Percentiles rank a stretch among this genome's conserved stretches.
Conservation (phyloP, 768 basidiomycete species). For the Podaxis sp. region DNA sequence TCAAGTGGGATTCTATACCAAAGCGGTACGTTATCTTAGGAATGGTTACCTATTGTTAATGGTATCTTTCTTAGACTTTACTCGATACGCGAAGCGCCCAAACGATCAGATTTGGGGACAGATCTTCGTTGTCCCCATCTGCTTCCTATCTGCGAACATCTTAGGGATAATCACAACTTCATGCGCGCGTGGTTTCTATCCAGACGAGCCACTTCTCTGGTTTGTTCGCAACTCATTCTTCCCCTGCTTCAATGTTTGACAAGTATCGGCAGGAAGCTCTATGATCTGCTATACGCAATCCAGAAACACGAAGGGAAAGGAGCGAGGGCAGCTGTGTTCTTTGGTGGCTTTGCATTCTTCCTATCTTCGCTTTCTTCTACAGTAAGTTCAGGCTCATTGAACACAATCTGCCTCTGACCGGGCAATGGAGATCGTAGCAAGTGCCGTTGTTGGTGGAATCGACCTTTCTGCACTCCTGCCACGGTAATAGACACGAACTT, state of each 20-base stretch:
- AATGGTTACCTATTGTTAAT: neutral
- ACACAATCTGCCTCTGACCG: neutral
- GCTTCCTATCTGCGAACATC: slow-evolving; percentile 30
- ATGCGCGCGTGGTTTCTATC: slow-evolving; percentile 27
- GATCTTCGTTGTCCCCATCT: slow-evolving; percentile 30
- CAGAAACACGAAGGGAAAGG: slow-evolving; percentile 27
- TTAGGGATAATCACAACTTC: slow-evolving; percentile 31
- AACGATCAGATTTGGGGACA: slow-evolving; percentile 32
- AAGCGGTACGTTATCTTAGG: slow-evolving; percentile 16
- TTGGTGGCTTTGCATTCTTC: slow-evolving; percentile 31
- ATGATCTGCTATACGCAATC: slow-evolving; percentile 30
- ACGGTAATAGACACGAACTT: slow-evolving; percentile 3
- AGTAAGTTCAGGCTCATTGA: slow-evolving; percentile 17
- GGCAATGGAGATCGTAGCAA: slow-evolving; percentile 24
- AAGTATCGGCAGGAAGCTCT: slow-evolving; percentile 25
- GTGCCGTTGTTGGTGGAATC: slow-evolving; percentile 34
- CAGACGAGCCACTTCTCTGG: slow-evolving; percentile 31
- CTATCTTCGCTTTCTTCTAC: slow-evolving; percentile 30
- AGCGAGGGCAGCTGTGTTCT: slow-evolving; percentile 32
- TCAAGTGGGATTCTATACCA: slow-evolving; percentile 26
- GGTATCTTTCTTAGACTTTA: slow-evolving; percentile 25
- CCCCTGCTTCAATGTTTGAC: neutral
- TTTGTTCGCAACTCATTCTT: neutral
- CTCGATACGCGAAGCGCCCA: slow-evolving; percentile 29
- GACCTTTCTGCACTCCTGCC: slow-evolving; percentile 30